Evolutionary conservation across 352 stramenopile species (phyloP).

Genomic region (Globisporangium okanoganense): DNA sequence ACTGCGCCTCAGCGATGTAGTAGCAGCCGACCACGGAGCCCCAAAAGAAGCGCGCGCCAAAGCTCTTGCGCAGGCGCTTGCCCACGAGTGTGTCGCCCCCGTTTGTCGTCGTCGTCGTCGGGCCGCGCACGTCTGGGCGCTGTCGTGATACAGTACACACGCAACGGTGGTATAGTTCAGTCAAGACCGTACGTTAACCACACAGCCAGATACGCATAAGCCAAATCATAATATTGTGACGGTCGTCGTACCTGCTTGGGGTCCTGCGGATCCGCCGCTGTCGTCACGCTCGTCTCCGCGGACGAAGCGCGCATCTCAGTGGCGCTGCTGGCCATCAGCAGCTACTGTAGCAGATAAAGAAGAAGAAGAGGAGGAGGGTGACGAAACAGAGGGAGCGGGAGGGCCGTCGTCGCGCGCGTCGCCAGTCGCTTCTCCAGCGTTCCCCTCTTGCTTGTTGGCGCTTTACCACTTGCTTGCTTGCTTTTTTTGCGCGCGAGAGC

Average conservation of each 20-base stretch:
- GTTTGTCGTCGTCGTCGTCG: background rate
- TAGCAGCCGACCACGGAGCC: constrained; percentile 57
- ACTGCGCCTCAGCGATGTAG: constrained; percentile 36
- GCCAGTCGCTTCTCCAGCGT: background rate
- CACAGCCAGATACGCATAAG: too few relatives aligned
- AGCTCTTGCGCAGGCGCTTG: constrained; percentile 65
- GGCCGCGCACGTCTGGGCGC: background rate
- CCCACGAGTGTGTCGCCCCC: constrained; percentile 19
- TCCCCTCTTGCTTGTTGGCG: background rate
- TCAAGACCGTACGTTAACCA: background rate
- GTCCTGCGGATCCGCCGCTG: background rate
- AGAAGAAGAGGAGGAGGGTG: background rate
- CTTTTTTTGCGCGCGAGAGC: constrained; percentile 5
- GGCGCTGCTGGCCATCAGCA: background rate
- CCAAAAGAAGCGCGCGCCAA: constrained; percentile 61
- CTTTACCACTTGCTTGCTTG: too few relatives aligned
- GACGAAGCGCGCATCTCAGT: background rate
- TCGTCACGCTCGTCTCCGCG: background rate
- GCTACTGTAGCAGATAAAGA: background rate
- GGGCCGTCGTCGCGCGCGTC: background rate
- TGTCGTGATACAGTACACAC: background rate
- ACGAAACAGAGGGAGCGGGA: background rate
- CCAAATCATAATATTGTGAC: too few relatives aligned
- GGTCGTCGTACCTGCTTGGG: constrained; percentile 1
- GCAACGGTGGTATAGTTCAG: too few relatives aligned